Evolutionary conservation across 306 rosid species (phyloP), one percentile per base, ranked within the genome.

Genomic region (Corylus americana): DNA sequence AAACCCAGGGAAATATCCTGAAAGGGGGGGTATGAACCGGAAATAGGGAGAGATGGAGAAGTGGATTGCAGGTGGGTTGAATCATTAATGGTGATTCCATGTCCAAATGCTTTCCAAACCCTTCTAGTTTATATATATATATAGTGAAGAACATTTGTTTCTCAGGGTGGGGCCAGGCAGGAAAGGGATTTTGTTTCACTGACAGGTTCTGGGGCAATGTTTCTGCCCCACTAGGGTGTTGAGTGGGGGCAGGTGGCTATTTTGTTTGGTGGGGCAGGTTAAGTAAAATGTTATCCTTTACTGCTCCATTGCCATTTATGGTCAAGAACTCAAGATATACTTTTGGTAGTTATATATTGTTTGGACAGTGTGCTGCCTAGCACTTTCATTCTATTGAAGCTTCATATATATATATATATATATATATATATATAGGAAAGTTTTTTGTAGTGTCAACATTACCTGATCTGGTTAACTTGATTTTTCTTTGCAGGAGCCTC

Each of bases 401-500:
- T 17, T 67, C 22, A n/a, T n/a, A n/a, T n/a, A n/a, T n/a, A n/a
- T n/a, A n/a, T n/a, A 22, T 22, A 22, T 22, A 22, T 22, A 42
- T 39, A 47, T 67, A 20, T 67, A 67, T 67, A 67, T 4, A 2
- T 42, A 5, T 42, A 6, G 7, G 45, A 5, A 67, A 67, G 11
- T 48, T 47, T 67, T 39, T 67, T 67, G 1, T 42, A 5, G 27
- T 18, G 14, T 42, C 35, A 10, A 22, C 13, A 59, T 10, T 42
- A 1, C 7, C 50, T 44, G 39, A 55, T 77, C 39, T 77, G 66
- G 39, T 47, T 61, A 80, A 42, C 61, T 79, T 78, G 53, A 55
- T 42, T 84, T 7, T 55, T 64, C 74, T 78, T 76, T 86, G 79
- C 90, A 95, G 98, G 98, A 95, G 86, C 98, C 98, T 57, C 97